These are phyloP conservation scores for Mrakia gelida DNA, from an alignment of 768 basidiomycete genomes.

Conservation along the genomic window DNA sequence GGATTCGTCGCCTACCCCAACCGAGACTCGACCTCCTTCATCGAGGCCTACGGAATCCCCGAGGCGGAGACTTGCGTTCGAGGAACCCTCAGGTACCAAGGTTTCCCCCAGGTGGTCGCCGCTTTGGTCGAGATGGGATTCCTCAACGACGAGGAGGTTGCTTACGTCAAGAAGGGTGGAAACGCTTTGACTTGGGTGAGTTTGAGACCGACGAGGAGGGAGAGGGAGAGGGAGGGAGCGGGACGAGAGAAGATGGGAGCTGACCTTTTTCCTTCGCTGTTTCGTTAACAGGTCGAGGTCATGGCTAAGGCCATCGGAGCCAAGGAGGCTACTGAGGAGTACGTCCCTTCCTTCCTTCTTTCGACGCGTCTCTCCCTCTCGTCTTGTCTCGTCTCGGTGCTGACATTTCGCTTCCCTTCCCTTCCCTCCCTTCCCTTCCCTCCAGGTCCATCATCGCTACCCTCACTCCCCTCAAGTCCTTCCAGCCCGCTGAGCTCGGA, in stretches of 20 bases:
- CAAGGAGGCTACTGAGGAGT: constrained; percentile 66
- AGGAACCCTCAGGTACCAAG: constrained; percentile 90
- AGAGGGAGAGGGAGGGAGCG: neutral
- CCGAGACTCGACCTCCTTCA: constrained; percentile 85
- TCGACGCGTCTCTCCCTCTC: constrained; percentile 33
- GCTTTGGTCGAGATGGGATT: constrained; percentile 83
- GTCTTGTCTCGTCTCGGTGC: neutral
- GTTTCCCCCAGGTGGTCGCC: constrained; percentile 91
- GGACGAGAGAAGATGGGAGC: neutral
- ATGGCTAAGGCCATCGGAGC: constrained; percentile 70
- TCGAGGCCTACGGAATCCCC: constrained; percentile 84
- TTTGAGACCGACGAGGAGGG: neutral
- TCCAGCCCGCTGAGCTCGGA: constrained; percentile 57
- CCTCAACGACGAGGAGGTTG: constrained; percentile 69
- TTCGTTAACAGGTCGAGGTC: constrained; percentile 52
- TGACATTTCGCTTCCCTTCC: neutral
- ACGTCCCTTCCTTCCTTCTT: constrained; percentile 33
- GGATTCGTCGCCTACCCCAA: constrained; percentile 97
- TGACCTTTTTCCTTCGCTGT: neutral
- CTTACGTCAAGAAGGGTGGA: constrained; percentile 60
- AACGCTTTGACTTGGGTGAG: constrained; percentile 66
- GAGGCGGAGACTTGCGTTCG: constrained; percentile 90
- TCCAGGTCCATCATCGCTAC: constrained; percentile 65
- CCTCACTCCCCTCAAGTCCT: constrained; percentile 64
- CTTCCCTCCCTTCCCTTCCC: neutral